Evolutionary conservation across 352 stramenopile genomes (phyloP).

Genomic region (Pythium monospermum): DNA sequence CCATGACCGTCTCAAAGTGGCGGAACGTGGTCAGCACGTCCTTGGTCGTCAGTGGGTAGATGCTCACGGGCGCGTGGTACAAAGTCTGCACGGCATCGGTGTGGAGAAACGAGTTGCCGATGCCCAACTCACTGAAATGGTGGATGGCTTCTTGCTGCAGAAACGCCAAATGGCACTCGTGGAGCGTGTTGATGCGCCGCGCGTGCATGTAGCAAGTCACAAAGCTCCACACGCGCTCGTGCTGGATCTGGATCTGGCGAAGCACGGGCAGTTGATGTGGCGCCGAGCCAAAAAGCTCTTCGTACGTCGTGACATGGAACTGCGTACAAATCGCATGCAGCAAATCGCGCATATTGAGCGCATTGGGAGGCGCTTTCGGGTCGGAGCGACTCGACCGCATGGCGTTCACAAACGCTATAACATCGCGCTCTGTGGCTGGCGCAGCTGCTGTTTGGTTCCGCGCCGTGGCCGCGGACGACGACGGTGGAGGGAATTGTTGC

Average conservation of each 20-base stretch:
- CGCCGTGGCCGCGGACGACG: neutral
- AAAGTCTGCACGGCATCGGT: conserved; percentile 74
- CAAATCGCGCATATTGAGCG: conserved; percentile 39
- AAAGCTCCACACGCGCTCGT: conserved; percentile 78
- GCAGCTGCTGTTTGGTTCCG: conserved; percentile 7
- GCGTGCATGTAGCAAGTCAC: conserved; percentile 73
- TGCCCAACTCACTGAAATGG: conserved; percentile 57
- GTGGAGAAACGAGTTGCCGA: conserved; percentile 79
- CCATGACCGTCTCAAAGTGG: conserved; percentile 60
- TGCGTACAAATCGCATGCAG: conserved; percentile 55
- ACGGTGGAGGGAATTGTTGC: neutral
- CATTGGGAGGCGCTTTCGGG: conserved; percentile 42
- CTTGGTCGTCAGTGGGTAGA: conserved; percentile 57
- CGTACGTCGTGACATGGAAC: conserved; percentile 49
- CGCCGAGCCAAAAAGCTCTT: conserved; percentile 42
- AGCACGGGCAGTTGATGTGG: conserved; percentile 45
- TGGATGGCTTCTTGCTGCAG: conserved; percentile 58
- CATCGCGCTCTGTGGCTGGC: conserved; percentile 50
- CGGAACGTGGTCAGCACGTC: conserved; percentile 61
- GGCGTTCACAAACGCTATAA: conserved; percentile 53
- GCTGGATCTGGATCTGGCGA: conserved; percentile 52
- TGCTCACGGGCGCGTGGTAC: conserved; percentile 36
- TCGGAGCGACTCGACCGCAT: conserved; percentile 50
- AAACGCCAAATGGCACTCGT: conserved; percentile 65
- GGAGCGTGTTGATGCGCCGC: conserved; percentile 67